These are phyloP conservation scores for Brassica carinata DNA, from an alignment of 345 rosid species.

Conservation along the genomic window DNA sequence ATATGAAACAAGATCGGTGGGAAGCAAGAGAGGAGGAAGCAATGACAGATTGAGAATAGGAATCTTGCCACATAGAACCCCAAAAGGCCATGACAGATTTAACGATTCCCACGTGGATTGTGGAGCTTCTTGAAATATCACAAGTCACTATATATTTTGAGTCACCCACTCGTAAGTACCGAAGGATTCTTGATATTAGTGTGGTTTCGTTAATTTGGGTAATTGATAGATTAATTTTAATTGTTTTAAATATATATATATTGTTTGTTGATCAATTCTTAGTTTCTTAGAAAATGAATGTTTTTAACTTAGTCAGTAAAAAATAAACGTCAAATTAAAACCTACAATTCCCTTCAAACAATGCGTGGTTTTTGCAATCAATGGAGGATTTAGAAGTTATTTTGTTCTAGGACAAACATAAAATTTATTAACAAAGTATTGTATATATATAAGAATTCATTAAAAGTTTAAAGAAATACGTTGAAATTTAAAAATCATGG, in stretches of 20 bases:
- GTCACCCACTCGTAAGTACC: neutral
- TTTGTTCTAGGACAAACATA: too few species aligned
- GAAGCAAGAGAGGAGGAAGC: neutral
- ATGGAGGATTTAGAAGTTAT: too few species aligned
- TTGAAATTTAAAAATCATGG: too few species aligned
- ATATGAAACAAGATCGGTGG: conserved; percentile 6
- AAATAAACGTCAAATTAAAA: too few species aligned
- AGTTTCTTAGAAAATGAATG: neutral
- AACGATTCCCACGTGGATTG: conserved; percentile 26
- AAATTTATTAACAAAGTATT: too few species aligned
- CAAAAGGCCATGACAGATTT: neutral
- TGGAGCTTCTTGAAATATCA: conserved; percentile 12
- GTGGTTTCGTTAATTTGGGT: neutral
- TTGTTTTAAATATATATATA: neutral
- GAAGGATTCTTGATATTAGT: neutral
- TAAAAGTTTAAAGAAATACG: too few species aligned
- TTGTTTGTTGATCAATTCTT: neutral
- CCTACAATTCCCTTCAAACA: too few species aligned
- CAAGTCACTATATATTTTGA: neutral
- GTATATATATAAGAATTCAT: too few species aligned
- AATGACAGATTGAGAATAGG: conserved; percentile 3
- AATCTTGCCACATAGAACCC: conserved; percentile 9
- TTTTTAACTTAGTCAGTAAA: neutral
- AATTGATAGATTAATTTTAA: neutral
- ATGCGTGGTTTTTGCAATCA: too few species aligned